Evolutionary conservation across 1,284 basidiomycete genomes (phyloP), one percentile per base, ranked within the genome.

Genomic region (Austroboletus niveus): DNA sequence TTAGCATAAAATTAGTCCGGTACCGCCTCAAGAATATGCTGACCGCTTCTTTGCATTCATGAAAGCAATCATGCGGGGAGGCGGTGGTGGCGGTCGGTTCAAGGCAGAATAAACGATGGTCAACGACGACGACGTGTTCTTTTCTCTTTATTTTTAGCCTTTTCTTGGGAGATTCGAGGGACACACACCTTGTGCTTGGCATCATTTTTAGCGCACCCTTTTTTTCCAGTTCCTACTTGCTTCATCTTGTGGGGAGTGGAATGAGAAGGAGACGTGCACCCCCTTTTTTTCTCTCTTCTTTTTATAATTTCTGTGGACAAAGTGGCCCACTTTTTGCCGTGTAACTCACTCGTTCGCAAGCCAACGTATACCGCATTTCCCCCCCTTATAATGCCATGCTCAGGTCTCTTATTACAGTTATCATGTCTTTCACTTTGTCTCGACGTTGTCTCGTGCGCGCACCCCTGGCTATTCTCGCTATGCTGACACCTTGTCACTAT

Each of bases 1-100:
- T 60, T 62, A 95, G 92, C 90, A 94, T 63, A 94, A 92, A 66
- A 97, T 98, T 60, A 95, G 92, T 54, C 92, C 94, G 8, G 91
- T 97, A 1, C 86, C 89, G 5, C 92, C 94, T 0, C 62, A 72
- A 12, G 87, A 94, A 57, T 98, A 98, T 64, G 88, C 83, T 2
- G 82, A 89, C 38, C 84, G 94, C 36, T 97, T 98, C 77, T 82
- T 94, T 64, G 65, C 81, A 42, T 97, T 97, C 68, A 84, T 97
- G 78, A 82, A 85, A 65, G 88, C 89, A 11, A 82, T 92, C 61
- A 92, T 95, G 85, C 83, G 88, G 9, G 87, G 87, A 32, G 91
- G 91, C 2, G 89, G 81, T 50, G 85, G 85, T 12, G 84, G 78
- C 12, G 73, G 73, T 54, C 75, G 74, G 54, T 90, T 90, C 72